Base-by-base conservation (phyloP, 305 asterid genomes). In the Plantago lanceolata region DNA sequence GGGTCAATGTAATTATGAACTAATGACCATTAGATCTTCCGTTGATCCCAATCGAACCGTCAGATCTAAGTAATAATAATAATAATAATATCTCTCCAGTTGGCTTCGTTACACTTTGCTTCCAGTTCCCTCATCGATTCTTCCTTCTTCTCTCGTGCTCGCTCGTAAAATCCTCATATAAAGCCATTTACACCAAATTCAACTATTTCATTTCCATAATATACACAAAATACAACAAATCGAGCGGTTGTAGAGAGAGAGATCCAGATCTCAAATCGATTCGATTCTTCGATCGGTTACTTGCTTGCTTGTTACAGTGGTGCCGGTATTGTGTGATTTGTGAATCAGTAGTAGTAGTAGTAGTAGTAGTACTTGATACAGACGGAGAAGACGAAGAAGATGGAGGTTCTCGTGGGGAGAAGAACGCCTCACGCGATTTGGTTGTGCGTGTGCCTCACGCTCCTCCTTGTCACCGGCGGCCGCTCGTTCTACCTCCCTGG, bases 401-500 rank as follows among this genome's bases (percentile, higher is more conserved):
- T 75, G 83, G 81, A 63, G 55, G 60, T 28, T 31, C 47, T 52
- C 70, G 74, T 64, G 69, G 71, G 78, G 73, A 72, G 75, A 63
- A 76, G 47, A 40, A 40, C 31, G 68, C 72, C 74, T 71, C 78
- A 56, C 61, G 68, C 66, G 76, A 63, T 75, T 51, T 60, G 60
- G 70, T 19, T 73, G 61, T 61, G 70, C 56, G 63, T 71, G 61
- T 50, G 71, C 61, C 26, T 80, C 55, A 28, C 79, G 73, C 59
- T 79, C 60, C 73, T 80, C 66, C 73, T 83, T 64, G 61, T 71
- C 77, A 63, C 68, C 77, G 68, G 70, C 61, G 89, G 72, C 54
- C 76, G 77, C 68, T 80, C 85, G 60, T 86, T 89, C 73, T 89
- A 89, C 78, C 89, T 89, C 52, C 96, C 96, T 35, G 96, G 96